Evolutionary conservation across 2,329 filamentous ascomycete genomes (phyloP).

Genomic region (Nakataea oryzae): DNA sequence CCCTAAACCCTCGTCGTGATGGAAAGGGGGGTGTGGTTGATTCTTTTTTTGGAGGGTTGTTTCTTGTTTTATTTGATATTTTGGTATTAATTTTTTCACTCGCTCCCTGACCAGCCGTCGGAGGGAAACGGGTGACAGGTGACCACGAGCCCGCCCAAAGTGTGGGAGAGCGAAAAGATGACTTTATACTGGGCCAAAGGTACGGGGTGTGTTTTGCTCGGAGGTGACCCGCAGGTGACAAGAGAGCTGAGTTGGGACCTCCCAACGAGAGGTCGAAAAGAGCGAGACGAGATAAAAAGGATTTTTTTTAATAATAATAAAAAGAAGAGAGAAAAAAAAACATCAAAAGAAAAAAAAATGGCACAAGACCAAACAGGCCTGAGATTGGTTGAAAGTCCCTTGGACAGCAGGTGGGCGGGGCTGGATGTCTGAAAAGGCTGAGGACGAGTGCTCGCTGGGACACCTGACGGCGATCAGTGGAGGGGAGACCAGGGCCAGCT

Average conservation of each 20-base stretch:
- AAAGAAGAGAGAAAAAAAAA: background rate
- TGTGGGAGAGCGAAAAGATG: background rate
- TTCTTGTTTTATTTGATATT: background rate
- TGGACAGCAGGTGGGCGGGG: background rate
- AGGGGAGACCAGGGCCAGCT: background rate
- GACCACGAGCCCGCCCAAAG: background rate
- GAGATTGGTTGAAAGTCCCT: background rate
- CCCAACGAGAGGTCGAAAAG: background rate
- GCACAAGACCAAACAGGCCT: background rate
- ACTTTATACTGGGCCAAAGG: slow-evolving; percentile 1
- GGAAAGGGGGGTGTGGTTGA: background rate
- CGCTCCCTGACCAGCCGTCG: background rate
- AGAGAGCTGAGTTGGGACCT: background rate
- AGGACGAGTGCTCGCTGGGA: background rate
- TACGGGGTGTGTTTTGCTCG: background rate
- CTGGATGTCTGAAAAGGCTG: slow-evolving; percentile 3
- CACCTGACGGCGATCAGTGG: slow-evolving; percentile 1
- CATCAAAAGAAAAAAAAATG: background rate
- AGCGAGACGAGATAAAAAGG: background rate
- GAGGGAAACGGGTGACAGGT: background rate
- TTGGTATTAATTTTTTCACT: background rate
- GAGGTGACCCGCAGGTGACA: background rate
- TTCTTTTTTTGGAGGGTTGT: background rate
- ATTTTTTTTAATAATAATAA: too few relatives aligned
- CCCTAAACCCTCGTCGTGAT: background rate